Evolutionary conservation across 176 grass and related monocot species (phyloP), one percentile per base, ranked within the genome.

Genomic region (Saccharum spontaneum): DNA sequence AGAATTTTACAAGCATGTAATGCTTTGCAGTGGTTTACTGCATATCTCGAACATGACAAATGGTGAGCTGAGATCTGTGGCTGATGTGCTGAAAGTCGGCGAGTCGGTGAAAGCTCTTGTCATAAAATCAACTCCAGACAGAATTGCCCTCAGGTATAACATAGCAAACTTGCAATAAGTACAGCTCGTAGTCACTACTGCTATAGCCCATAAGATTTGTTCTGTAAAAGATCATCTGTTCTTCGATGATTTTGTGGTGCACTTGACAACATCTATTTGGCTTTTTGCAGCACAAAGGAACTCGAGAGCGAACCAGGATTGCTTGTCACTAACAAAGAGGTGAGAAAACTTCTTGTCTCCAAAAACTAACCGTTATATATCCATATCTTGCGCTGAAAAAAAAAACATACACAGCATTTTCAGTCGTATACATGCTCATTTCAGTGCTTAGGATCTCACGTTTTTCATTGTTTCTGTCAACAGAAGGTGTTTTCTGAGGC

Each of bases 401-500:
- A 59, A 12, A 50, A 46, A 22, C 8, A 11, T 13, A 7, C 1
- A 60, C 26, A 69, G 1, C 20, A 1, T 10, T 63, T 48, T 60
- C 16, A 61, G 48, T 67, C 18, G 16, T 55, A 55, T 3, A n/a
- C 2, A 38, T 44, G 36, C 37, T 0, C 8, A 3, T 76, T 30
- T 34, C 20, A 15, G 0, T 82, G 78, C 15, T 82, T 20, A 34
- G 24, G 6, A 41, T 18, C 38, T 89, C 65, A n/a, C 62, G 12
- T 28, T 52, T 84, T 79, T 55, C 34, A 5, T 50, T 67, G 1
- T 38, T 12, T 79, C 40, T 44, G 52, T 0, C 28, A 2, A 77
- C 91, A 93, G 95, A 98, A 89, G 68, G 93, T 98, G 28, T 91
- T 98, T 46, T 81, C 79, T 8, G 91, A 93, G 89, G 95, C 89